Evolutionary conservation across 495 filamentous ascomycete species (phyloP), one percentile per base, ranked within the genome.

Genomic region (Talaromyces trachyspermus): DNA sequence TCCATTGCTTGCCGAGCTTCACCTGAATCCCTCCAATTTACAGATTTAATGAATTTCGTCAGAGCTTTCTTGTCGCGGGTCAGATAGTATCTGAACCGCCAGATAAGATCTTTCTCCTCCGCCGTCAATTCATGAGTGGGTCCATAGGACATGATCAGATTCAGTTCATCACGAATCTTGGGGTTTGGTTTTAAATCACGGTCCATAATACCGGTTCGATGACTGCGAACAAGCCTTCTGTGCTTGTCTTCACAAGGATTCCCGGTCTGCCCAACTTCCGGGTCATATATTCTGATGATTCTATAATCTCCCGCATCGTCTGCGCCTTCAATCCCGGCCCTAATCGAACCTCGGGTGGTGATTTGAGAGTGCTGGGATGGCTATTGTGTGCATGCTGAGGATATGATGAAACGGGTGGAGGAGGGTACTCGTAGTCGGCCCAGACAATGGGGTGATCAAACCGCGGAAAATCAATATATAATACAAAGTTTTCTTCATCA

Each of bases 201-300:
- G 61, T 97, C 92, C 54, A 96, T 68, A 26, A 90, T 84, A 11
- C 89, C 89, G 44, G 89, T 94, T n/a, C 92, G 80, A 58, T 95
- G 87, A 56, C 88, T 92, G 53, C 92, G 81, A 41, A 96, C 86
- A 27, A 99, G 78, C 40, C 89, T 73, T 15, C 92, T 81, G 56
- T 99, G 94, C 61, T 96, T 97, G 67, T 81, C 89, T 67, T 99
- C 92, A 12, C 87, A 89, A 14, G 91, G 92, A 62, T 99, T 99
- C 38, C 95, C 89, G 39, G 76, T 77, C 4, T 83, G 80, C 1
- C 87, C 87, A 45, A 94, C 81, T 62, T 99, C 92, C 0, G 94
- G 89, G 54, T 99, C 92, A 58, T 96, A 99, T 0, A 96, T 88
- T 35, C 78, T 71, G 40, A 95, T 83, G 6, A 95, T 66, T 24